Base-by-base conservation (phyloP, 2,329 filamentous ascomycete genomes). In the Fusarium keratoplasticum region DNA sequence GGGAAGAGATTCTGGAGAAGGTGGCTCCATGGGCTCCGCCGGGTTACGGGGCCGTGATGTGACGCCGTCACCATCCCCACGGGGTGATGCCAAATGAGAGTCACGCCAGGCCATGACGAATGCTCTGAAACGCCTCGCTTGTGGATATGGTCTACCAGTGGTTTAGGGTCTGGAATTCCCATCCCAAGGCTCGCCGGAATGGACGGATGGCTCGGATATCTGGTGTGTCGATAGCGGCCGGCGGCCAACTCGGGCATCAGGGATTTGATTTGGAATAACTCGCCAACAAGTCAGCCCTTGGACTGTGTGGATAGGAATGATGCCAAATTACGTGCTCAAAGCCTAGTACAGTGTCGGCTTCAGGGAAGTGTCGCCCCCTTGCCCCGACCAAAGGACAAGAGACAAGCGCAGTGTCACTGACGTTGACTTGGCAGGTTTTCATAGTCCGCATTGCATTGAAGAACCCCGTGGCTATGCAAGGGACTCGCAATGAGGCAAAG, bases 1-100 rank as follows among this genome's bases (percentile, higher is more conserved):
- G 27, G 25, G 60, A 42, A 27, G 40, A 65, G n/a, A 69, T 22
- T 60, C 47, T 60, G 60, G 67, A 70, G 60, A 63, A 65, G 38
- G 38, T 50, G 58, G 72, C 2, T 61, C 54, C 22, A 27, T 59
- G 65, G 59, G 65, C 10, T 62, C 65, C 72, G 65, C 16, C 9
- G 16, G 64, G 22, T 54, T 5, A 61, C 64, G 58, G 59, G 42
- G 58, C 14, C 13, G 52, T 66, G 35, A 60, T 47, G 33, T 69
- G 66, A 61, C 20, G 33, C 35, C 33, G 31, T 44, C 20, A 20
- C 22, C 31, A 42, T 63, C 29, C 20, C 42, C 42, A 14, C 4
- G 22, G 38, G 47, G 33, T n/a, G 20, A 18, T 9, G 27, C 18
- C 16, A 33, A 42, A 40, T 27, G n/a, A 42, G 5, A 29, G 6